Base-by-base conservation (phyloP, 2,329 filamentous ascomycete genomes). In the Xylariomycetidae sp. region DNA sequence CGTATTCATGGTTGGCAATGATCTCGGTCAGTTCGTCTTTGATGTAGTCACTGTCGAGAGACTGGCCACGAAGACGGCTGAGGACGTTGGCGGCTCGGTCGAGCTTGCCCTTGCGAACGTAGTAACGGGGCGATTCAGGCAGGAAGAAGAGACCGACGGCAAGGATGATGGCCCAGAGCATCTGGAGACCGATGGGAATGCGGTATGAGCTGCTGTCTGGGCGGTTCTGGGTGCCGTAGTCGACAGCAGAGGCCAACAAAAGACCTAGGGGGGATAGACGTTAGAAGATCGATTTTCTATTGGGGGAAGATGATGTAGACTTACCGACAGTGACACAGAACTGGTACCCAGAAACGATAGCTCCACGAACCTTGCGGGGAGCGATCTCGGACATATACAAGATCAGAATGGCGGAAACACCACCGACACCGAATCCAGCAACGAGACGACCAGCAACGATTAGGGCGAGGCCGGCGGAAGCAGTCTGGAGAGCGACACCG, bases 1-100 rank as follows among this genome's bases (percentile, higher is more conserved):
- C 88, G 57, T 90, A 88, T 63, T 85, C 84, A 62, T 90, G 76
- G 70, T 93, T 94, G 67, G 86, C 87, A 39, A 92, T 72, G 46
- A 95, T 86, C 66, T 94, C 87, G 26, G 82, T 75, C 28, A 93
- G 72, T 64, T 94, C 87, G 41, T 76, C 65, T 63, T 82, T 76
- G 61, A 94, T 80, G 59, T 76, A 88, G 42, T 82, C 74, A 15
- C 83, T 89, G 34, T 83, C 76, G 33, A 62, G 53, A 30, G 81
- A 72, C 65, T 93, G 83, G 40, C 83, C 84, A 56, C 87, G 84
- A 19, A 94, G 74, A 37, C 70, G 73, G 37, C 74, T 62, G 6
- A 94, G 72, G 10, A 76, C 64, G 1, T 60, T 40, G 38, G 78
- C 72, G 20, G 86, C 87, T 36, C 69, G 56, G 25, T 81, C 75